These are phyloP conservation scores for Balakata baccata DNA, from an alignment of 345 rosid species.

Conservation along the genomic window DNA sequence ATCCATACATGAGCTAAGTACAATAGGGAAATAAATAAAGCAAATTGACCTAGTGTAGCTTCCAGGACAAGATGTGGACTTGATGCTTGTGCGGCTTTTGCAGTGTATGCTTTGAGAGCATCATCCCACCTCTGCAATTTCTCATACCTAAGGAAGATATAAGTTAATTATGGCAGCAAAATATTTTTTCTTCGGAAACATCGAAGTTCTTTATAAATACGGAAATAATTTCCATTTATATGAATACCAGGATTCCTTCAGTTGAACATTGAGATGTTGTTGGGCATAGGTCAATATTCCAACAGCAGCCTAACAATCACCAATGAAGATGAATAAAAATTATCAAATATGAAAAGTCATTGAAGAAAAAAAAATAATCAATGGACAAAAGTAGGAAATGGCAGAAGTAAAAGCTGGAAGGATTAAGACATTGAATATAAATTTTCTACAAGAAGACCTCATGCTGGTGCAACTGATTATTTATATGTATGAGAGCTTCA, in stretches of 20 bases:
- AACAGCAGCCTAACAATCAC: constrained; percentile 73
- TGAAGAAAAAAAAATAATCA: not conserved
- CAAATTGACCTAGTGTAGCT: constrained; percentile 66
- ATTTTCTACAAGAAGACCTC: constrained; percentile 48
- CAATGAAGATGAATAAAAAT: constrained; percentile 1
- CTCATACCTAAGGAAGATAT: constrained; percentile 68
- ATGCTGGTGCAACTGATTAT: constrained; percentile 95
- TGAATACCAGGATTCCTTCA: constrained; percentile 91
- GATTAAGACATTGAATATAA: constrained; percentile 2
- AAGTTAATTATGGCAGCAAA: not conserved
- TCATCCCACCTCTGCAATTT: constrained; percentile 99
- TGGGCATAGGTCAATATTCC: constrained; percentile 98
- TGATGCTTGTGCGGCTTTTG: constrained; percentile 72
- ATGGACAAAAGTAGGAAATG: not conserved
- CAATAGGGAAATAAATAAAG: constrained; percentile 6
- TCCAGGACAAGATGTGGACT: constrained; percentile 75
- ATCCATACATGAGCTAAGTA: not conserved
- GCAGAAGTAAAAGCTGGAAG: not conserved
- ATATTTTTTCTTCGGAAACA: not conserved
- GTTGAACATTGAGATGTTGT: constrained; percentile 79
- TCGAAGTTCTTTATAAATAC: not conserved
- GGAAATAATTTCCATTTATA: too few relatives aligned
- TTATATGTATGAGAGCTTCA: constrained; percentile 95
- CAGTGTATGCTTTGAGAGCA: constrained; percentile 93
- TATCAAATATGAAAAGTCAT: constrained; percentile 12